phyloP scores from a whole-genome alignment of 768 basidiomycete species.

The Butyriboletus loyo region DNA sequence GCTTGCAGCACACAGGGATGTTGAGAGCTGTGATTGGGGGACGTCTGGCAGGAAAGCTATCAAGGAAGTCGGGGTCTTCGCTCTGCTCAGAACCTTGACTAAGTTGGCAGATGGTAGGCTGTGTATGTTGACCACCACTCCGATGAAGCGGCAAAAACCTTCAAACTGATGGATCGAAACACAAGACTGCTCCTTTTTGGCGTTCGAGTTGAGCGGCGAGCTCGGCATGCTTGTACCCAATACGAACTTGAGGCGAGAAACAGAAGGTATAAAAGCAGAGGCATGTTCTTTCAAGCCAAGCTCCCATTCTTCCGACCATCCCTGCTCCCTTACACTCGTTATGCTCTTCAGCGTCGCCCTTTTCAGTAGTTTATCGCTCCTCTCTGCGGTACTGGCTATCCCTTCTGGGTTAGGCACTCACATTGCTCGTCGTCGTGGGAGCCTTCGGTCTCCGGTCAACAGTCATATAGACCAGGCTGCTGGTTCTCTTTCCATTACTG shows the following conservation, averaged over 20 bases:
- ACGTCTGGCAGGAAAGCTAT: too few species aligned
- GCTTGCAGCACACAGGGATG: too few species aligned
- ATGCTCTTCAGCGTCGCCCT: constrained; percentile 1
- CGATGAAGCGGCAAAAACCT: too few species aligned
- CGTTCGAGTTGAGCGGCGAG: too few species aligned
- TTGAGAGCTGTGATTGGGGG: too few species aligned
- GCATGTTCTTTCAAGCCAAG: background rate
- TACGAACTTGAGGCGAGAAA: background rate
- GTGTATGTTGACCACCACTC: too few species aligned
- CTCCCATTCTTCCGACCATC: background rate
- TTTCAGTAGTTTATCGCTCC: background rate
- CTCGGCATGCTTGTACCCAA: background rate
- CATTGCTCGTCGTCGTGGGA: background rate
- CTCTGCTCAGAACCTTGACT: too few species aligned
- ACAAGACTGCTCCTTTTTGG: background rate
- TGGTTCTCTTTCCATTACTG: background rate
- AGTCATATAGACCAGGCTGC: background rate
- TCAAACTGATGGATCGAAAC: background rate
- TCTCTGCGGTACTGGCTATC: background rate
- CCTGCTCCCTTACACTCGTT: background rate
- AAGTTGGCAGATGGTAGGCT: too few species aligned
- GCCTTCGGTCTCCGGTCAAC: background rate
- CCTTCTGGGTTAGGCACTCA: background rate
- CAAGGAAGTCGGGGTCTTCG: too few species aligned
- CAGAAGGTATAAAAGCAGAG: background rate